phyloP scores from a whole-genome alignment of 768 basidiomycete genomes.

The Sarcomyxa edulis region DNA sequence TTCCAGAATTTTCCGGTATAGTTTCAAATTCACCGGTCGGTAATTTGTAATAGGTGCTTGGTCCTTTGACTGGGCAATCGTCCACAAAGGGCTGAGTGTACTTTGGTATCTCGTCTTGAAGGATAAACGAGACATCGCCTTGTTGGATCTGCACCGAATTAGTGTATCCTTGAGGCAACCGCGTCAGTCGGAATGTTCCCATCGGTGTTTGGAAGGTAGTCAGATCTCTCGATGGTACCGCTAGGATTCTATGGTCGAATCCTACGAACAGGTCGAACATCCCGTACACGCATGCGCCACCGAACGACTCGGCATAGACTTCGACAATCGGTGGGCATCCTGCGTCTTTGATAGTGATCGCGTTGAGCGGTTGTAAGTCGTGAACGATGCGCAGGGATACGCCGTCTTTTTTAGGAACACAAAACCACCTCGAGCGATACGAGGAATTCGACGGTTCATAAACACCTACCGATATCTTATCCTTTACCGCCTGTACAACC shows the following conservation, averaged over 20 bases:
- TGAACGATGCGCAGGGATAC: constrained; percentile 28
- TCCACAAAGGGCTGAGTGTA: constrained; percentile 31
- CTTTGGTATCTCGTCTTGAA: constrained; percentile 34
- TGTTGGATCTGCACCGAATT: constrained; percentile 34
- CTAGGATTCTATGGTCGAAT: constrained; percentile 26
- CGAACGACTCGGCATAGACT: constrained; percentile 26
- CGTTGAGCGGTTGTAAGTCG: constrained; percentile 31
- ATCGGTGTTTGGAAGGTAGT: constrained; percentile 36
- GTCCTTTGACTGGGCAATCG: constrained; percentile 30
- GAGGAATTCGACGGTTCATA: constrained; percentile 34
- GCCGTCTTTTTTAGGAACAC: constrained; percentile 32
- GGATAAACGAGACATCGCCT: constrained; percentile 28
- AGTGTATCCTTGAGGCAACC: constrained; percentile 34
- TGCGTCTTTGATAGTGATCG: constrained; percentile 28
- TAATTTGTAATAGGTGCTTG: constrained; percentile 20
- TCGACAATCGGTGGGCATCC: constrained; percentile 27
- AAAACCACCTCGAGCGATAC: constrained; percentile 35
- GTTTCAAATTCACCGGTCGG: constrained; percentile 25
- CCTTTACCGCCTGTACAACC: constrained; percentile 24
- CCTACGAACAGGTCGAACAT: constrained; percentile 30
- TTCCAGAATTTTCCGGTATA: constrained; percentile 27
- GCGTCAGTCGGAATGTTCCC: constrained; percentile 19
- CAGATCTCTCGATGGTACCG: constrained; percentile 25
- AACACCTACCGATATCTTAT: constrained; percentile 30
- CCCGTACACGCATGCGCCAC: constrained; percentile 22